A percentile compares a stretch with the other conserved stretches of the same genome.
Conservation (phyloP, 768 basidiomycete species). For the Mycena filopes region DNA sequence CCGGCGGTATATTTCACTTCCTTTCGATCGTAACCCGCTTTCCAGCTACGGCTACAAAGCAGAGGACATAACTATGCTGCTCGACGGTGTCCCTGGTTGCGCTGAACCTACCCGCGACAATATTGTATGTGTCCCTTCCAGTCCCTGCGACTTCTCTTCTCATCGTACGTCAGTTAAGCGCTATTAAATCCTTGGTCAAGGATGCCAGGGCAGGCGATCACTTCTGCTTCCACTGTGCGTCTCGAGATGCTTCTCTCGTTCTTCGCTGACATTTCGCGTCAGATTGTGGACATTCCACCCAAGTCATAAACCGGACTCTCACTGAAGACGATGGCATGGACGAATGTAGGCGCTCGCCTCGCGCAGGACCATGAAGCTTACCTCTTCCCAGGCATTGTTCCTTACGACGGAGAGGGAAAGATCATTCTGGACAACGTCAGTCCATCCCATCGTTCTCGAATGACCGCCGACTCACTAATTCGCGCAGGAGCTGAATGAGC, state of each 20-base stretch:
- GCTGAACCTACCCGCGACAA: slow-evolving; percentile 19
- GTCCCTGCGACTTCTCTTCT: slow-evolving; percentile 1
- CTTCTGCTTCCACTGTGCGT: slow-evolving; percentile 68
- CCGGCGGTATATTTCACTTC: background rate
- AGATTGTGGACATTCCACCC: slow-evolving; percentile 52
- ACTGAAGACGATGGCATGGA: slow-evolving; percentile 51
- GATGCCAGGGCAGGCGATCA: slow-evolving; percentile 58
- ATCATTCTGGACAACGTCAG: slow-evolving; percentile 36
- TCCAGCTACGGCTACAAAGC: slow-evolving; percentile 15
- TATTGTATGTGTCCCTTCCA: slow-evolving; percentile 4
- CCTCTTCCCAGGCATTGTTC: slow-evolving; percentile 46
- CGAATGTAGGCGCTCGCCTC: slow-evolving; percentile 42
- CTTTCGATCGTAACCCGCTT: background rate
- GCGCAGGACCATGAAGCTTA: background rate
- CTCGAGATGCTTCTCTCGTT: background rate
- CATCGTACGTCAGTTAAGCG: slow-evolving; percentile 45
- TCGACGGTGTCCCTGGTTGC: slow-evolving; percentile 11
- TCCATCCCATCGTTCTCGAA: background rate
- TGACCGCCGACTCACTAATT: background rate
- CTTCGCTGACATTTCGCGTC: slow-evolving; percentile 38
- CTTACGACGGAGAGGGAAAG: slow-evolving; percentile 45
- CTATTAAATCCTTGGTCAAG: slow-evolving; percentile 55
- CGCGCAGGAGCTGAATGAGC: slow-evolving; percentile 2
- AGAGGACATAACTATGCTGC: slow-evolving; percentile 17
- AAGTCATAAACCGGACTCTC: slow-evolving; percentile 42